Percentiles rank a stretch among this genome's conserved stretches.
These are phyloP conservation scores for Pseudocercospora vitis DNA, from an alignment of 2,329 filamentous ascomycete species.

Conservation along the genomic window DNA sequence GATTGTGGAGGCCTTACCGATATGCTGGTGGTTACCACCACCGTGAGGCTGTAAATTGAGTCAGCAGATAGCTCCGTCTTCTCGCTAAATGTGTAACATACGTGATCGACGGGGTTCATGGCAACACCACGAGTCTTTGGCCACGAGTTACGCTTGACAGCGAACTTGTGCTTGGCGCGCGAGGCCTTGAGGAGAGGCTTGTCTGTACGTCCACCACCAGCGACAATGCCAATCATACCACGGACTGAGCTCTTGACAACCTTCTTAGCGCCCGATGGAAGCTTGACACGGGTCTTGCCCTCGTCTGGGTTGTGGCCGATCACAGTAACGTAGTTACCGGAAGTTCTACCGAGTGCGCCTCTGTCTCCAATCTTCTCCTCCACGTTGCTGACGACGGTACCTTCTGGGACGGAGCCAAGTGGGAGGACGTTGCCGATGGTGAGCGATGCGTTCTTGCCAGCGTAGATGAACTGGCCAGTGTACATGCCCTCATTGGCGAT, in stretches of 20 bases:
- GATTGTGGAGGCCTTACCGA: constrained; percentile 99
- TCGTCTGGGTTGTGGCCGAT: constrained; percentile 98
- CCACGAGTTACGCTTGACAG: constrained; percentile 99
- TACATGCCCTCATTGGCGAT: constrained; percentile 99
- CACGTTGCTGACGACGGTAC: constrained; percentile 98
- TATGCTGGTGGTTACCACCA: constrained; percentile 99
- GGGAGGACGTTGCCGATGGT: constrained; percentile 98
- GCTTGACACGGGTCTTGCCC: constrained; percentile 99
- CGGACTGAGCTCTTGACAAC: constrained; percentile 86
- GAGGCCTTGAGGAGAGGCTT: constrained; percentile 99
- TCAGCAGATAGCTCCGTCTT: constrained; percentile 30
- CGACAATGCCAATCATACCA: constrained; percentile 99
- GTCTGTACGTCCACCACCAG: constrained; percentile 98
- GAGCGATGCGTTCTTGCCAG: constrained; percentile 96
- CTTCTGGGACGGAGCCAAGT: constrained; percentile 90
- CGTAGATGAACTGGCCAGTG: constrained; percentile 99
- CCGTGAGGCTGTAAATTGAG: constrained; percentile 48
- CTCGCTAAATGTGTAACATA: constrained; percentile 41
- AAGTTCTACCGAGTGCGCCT: constrained; percentile 92
- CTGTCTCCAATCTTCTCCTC: constrained; percentile 99
- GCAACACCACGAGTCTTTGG: constrained; percentile 99
- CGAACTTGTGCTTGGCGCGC: constrained; percentile 99
- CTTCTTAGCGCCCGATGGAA: constrained; percentile 99
- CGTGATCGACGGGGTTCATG: constrained; percentile 99
- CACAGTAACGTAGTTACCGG: constrained; percentile 98